These are phyloP conservation scores for Cercospora janseana DNA, from an alignment of 2,329 filamentous ascomycete genomes.

Conservation along the genomic window DNA sequence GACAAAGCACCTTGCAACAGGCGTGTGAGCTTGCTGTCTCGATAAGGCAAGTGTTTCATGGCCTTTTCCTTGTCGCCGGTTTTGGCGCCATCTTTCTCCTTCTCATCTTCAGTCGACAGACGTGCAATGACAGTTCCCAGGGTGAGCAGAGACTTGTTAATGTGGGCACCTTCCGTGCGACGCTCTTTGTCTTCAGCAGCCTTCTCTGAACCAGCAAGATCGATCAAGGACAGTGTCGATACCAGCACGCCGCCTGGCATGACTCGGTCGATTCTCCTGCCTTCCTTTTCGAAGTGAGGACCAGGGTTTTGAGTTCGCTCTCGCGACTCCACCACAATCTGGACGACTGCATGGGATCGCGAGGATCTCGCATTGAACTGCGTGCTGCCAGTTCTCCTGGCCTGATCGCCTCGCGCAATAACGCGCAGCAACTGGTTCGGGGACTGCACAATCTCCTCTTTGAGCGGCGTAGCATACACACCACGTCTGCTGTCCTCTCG, in stretches of 20 bases:
- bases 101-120: slow-evolving; percentile 86
- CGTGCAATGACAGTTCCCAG: slow-evolving; percentile 92
- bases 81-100: slow-evolving; percentile 58
- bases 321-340: slow-evolving; percentile 96
- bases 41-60: slow-evolving; percentile 86
- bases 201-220: slow-evolving; percentile 93
- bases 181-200: slow-evolving; percentile 94
- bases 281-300: slow-evolving; percentile 50
- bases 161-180: slow-evolving; percentile 90
- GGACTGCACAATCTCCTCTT: slow-evolving; percentile 98
- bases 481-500: slow-evolving; percentile 94
- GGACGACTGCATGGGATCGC: slow-evolving; percentile 94
- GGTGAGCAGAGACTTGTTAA: slow-evolving; percentile 96
- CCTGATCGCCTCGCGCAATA: slow-evolving; percentile 90
- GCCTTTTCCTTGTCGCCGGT: slow-evolving; percentile 63
- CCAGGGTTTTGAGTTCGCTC: slow-evolving; percentile 62
- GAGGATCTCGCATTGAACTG: slow-evolving; percentile 97
- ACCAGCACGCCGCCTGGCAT: slow-evolving; percentile 88
- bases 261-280: slow-evolving; percentile 61
- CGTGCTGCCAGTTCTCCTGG: slow-evolving; percentile 84
- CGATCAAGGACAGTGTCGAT: slow-evolving; percentile 91
- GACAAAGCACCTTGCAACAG: slow-evolving; percentile 89
- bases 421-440: slow-evolving; percentile 92
- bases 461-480: slow-evolving; percentile 91
- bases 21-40: slow-evolving; percentile 95